Evolutionary conservation across 2,329 filamentous ascomycete species (phyloP), one percentile per base, ranked within the genome.

Genomic region (Dactylella cylindrospora): DNA sequence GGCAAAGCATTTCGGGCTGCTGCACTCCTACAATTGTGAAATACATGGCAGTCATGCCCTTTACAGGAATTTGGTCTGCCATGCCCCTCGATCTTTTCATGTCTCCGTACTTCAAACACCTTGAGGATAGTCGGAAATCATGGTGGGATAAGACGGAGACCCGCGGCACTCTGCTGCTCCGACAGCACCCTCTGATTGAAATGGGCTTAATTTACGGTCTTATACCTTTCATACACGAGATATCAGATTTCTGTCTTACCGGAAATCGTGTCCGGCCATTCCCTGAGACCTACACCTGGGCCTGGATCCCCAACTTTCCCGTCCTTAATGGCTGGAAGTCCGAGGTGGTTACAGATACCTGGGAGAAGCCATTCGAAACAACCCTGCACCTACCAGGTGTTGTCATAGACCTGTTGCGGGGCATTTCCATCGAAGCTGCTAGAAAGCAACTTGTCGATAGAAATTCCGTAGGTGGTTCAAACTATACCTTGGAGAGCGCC

Each of bases 31-130:
- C 43, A 10, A 49, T 55, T 8, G 28, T 55, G 5, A 36, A 57
- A 13, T 57, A 49, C 19, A n/a, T 57, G 5, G 52, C 41, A 10
- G 19, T 49, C 8, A 43, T 57, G 44, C 41, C 43, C 6, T 49
- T 55, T 15, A 19, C n/a, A 13, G 22, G 36, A 4, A 43, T 49
- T 12, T 43, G 28, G 29, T 31, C 35, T 3, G 52, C 36, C 22
- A 32, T 17, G 6, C 52, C 52, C 1, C 29, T 38, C 15, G 26
- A 32, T 5, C 22, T 50, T 1, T 57, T 49, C 15, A 29, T 43
- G 9, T 5, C 12, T 4, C 29, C 52, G 4, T 57, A 50, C 15
- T 13, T 12, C 3, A 5, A 10, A 1, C 23, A 49, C 32, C 10
- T 57, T 12, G 22, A 31, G 4, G 15, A 31, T 1, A 39, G 19